These are phyloP conservation scores for Phaeosphaeriaceae sp. DNA, from an alignment of 2,329 filamentous ascomycete genomes.

Conservation along the genomic window DNA sequence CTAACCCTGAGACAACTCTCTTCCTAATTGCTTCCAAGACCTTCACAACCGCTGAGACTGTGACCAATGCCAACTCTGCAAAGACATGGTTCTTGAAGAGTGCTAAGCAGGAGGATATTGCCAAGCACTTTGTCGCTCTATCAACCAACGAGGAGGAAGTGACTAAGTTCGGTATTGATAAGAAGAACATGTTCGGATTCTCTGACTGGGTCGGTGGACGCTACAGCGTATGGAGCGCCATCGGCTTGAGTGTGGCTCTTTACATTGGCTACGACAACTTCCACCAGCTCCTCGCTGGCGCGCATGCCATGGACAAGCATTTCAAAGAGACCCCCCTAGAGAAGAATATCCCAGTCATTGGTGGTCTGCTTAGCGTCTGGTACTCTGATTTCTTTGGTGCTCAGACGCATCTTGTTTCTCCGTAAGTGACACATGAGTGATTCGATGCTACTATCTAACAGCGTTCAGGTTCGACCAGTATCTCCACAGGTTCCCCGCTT, in stretches of 20 bases:
- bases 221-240: slow-evolving; percentile 99
- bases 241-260: slow-evolving; percentile 89
- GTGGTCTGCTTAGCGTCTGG: slow-evolving; percentile 94
- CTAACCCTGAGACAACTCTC: slow-evolving; percentile 96
- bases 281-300: slow-evolving; percentile 91
- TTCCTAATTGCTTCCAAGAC: slow-evolving; percentile 99
- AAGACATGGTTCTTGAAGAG: slow-evolving; percentile 95
- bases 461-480: slow-evolving; percentile 87
- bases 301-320: slow-evolving; percentile 98
- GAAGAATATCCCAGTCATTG: slow-evolving; percentile 93
- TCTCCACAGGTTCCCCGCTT: slow-evolving; percentile 97
- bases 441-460: slow-evolving; percentile 7
- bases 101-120: slow-evolving; percentile 80
- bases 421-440: slow-evolving; percentile 64
- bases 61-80: slow-evolving; percentile 94
- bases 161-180: slow-evolving; percentile 97
- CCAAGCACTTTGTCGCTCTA: slow-evolving; percentile 98
- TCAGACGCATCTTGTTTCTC: slow-evolving; percentile 95
- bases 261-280: slow-evolving; percentile 99
- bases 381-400: slow-evolving; percentile 99
- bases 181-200: slow-evolving; percentile 99
- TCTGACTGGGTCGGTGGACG: slow-evolving; percentile 98
- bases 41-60: slow-evolving; percentile 97
- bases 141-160: slow-evolving; percentile 96
- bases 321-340: slow-evolving; percentile 89